Evolutionary conservation across 2,329 filamentous ascomycete genomes (phyloP), one percentile per base, ranked within the genome.

Genomic region (Colletotrichum tabaci): DNA sequence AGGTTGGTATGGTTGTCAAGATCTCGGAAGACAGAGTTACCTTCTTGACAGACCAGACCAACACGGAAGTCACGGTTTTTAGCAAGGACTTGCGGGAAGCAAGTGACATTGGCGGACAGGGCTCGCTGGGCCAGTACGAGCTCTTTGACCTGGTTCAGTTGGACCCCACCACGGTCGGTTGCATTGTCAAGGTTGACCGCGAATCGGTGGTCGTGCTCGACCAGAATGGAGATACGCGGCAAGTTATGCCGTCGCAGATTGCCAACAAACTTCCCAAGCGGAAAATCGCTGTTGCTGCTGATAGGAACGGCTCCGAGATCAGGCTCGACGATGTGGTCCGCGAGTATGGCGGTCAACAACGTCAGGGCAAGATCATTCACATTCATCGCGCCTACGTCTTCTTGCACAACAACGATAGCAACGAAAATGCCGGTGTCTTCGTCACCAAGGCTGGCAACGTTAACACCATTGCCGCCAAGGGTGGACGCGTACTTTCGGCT

Each of bases 11-110:
- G 90, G 95, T 99, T 62, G 95, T 98, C 75, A 94, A 94, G 80
- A 96, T 98, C 75, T 92, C 91, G 60, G 94, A 97, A 72, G 96
- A 99, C 80, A 92, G 94, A 49, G 95, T 99, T 69, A 98, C 96
- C 1, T 86, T 99, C 74, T 86, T 99, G 75, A 98, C 94, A 58
- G 96, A 99, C 83, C 94, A 96, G 80, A 96, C 91, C 72, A 96
- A 96, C 82, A 91, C 92, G 63, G 96, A 99, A 80, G 95, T 99
- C 76, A 98, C 95, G 0, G 96, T 99, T 44, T 99, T 99, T 80
- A 98, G 96, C 85, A 98, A 97, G 81, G 96, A 99, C 84, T 84
- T 99, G 72, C 91, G 97, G 75, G 94, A 98, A 81, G 96, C 96
- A 38, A 94, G 94, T 66, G 96, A 98, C 79, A 94, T 95, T 76